Evolutionary conservation across 768 basidiomycete species (phyloP).

Genomic region (Boletellus ananas): DNA sequence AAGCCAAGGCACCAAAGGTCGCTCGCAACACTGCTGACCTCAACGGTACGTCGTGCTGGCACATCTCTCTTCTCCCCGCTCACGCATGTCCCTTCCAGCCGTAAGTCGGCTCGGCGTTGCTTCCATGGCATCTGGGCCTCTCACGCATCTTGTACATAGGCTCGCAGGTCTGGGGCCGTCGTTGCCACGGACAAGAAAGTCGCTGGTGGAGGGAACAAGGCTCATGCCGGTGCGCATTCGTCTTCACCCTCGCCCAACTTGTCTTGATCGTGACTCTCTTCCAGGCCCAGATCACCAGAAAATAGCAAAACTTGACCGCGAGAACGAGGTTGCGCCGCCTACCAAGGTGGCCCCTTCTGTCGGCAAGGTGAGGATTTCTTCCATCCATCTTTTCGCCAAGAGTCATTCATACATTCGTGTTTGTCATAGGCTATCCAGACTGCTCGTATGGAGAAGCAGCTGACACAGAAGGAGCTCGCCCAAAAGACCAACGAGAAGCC

Average conservation of each 20-base stretch:
- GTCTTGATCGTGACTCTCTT: neutral
- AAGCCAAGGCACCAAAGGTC: slow-evolving; percentile 59
- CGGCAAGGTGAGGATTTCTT: slow-evolving; percentile 53
- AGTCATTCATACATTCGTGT: slow-evolving; percentile 2
- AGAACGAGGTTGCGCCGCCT: slow-evolving; percentile 94
- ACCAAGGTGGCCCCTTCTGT: slow-evolving; percentile 69
- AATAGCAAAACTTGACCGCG: slow-evolving; percentile 90
- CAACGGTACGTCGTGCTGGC: slow-evolving; percentile 37
- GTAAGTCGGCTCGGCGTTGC: slow-evolving; percentile 36
- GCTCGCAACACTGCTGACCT: slow-evolving; percentile 57
- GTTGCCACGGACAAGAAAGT: slow-evolving; percentile 83
- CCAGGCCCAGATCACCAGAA: slow-evolving; percentile 89
- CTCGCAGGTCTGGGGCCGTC: slow-evolving; percentile 70
- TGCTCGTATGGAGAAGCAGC: slow-evolving; percentile 69
- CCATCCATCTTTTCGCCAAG: no score
- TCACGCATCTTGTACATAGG: slow-evolving; percentile 38
- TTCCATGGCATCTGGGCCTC: slow-evolving; percentile 1
- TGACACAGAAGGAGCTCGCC: slow-evolving; percentile 91
- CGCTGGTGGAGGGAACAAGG: slow-evolving; percentile 68
- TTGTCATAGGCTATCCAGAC: slow-evolving; percentile 70
- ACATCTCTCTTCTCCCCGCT: slow-evolving; percentile 3
- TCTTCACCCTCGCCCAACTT: neutral
- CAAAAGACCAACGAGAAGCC: slow-evolving; percentile 94
- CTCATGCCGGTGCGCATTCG: slow-evolving; percentile 54
- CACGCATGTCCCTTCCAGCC: slow-evolving; percentile 37